Conservation (phyloP, 2,329 filamentous ascomycete genomes). For the Trichoderma atroviride region DNA sequence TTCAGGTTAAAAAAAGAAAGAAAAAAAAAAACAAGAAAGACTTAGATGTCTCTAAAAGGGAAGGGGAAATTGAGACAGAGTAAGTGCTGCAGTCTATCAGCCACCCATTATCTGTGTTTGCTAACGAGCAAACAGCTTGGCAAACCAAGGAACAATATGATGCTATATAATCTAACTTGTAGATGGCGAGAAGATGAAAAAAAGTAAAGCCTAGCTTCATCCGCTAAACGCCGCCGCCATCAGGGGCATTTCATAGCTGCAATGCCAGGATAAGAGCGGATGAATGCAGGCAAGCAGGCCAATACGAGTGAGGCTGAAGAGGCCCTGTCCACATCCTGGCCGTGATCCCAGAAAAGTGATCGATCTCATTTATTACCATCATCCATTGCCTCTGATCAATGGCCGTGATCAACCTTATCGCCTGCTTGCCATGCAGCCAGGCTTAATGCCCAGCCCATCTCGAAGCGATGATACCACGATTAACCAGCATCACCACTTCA, state of each 20-base stretch:
- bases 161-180: background rate
- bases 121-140: background rate
- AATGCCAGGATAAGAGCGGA: background rate
- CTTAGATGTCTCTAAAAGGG: background rate
- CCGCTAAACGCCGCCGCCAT: background rate
- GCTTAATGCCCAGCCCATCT: background rate
- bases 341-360: background rate
- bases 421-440: background rate
- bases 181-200: background rate
- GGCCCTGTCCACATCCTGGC: conserved; percentile 2
- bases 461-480: background rate
- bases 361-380: conserved; percentile 11
- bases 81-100: background rate
- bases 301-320: conserved; percentile 18
- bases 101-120: background rate
- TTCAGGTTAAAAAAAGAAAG: background rate
- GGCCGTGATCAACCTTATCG: conserved; percentile 8
- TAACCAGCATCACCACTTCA: background rate
- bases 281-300: background rate
- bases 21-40: background rate
- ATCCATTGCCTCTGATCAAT: background rate
- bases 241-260: background rate
- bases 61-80: background rate
- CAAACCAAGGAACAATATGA: background rate
- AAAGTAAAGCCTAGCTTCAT: background rate